A percentile compares a stretch with the other conserved stretches of the same genome.
Conservation (phyloP, 352 stramenopile genomes). For the Globisporangium nunn region DNA sequence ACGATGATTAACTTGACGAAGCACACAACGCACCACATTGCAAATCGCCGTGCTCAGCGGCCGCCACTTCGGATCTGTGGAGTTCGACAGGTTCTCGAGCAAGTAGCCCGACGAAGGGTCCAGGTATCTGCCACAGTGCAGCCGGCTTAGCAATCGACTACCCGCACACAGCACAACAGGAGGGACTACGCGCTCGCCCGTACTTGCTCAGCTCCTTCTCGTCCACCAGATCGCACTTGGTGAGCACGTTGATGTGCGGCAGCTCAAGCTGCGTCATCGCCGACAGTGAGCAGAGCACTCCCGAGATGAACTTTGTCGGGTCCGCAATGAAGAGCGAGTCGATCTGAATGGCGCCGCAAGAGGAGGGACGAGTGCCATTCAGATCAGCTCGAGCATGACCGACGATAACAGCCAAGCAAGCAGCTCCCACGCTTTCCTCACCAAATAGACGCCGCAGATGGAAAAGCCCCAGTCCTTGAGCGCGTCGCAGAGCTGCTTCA, state of each 20-base stretch:
- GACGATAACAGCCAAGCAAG: neutral
- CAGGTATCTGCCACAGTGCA: slow-evolving; percentile 37
- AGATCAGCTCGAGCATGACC: neutral
- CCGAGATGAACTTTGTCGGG: slow-evolving; percentile 97
- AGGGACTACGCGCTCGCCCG: neutral
- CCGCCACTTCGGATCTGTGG: slow-evolving; percentile 77
- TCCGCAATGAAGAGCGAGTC: slow-evolving; percentile 93
- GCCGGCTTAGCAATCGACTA: neutral
- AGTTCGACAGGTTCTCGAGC: slow-evolving; percentile 74
- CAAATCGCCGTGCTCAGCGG: slow-evolving; percentile 76
- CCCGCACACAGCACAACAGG: too few species aligned
- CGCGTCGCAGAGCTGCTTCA: slow-evolving; percentile 84
- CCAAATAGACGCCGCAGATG: slow-evolving; percentile 88
- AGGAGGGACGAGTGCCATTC: neutral
- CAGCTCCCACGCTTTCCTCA: slow-evolving; percentile 13
- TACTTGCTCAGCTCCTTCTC: slow-evolving; percentile 86
- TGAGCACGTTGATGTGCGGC: slow-evolving; percentile 91
- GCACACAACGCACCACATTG: slow-evolving; percentile 76
- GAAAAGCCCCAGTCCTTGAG: slow-evolving; percentile 84
- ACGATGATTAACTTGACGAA: neutral
- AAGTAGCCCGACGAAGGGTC: slow-evolving; percentile 81
- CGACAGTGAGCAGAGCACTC: slow-evolving; percentile 93
- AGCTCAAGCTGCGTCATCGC: slow-evolving; percentile 99
- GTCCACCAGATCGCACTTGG: slow-evolving; percentile 89
- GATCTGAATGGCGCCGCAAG: slow-evolving; percentile 46